Evolutionary conservation across 306 rosid species (phyloP), one percentile per base, ranked within the genome.

Genomic region (Inga oerstediana): DNA sequence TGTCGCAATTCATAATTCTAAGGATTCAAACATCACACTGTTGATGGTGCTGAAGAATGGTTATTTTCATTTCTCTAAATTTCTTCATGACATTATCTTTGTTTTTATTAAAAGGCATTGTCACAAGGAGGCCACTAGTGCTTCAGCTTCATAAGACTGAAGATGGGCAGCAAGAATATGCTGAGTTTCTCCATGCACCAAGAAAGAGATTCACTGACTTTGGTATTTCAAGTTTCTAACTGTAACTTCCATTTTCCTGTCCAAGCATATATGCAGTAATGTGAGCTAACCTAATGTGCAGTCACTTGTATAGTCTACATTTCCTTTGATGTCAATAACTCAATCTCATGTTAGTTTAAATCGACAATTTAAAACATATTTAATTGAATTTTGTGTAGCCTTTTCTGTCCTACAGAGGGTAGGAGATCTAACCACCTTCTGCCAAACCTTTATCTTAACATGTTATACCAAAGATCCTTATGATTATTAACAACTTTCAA

Each of bases 121-220:
- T 97, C 71, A 97, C 99, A 15, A 81, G 99, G 89, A 89, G 99
- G 80, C 99, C 99, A 7, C 85, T 97, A 51, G 98, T 97, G 78
- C 85, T 97, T 89, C 99, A 97, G 85, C 99, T 97, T 84, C 99
- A 97, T 79, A 91, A 94, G 88, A 89, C 88, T 10, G 98, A 89
- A 0, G 67, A 84, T 1, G 98, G 98, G 62, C 88, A 86, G 64
- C 64, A 90, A 70, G 99, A 97, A 37, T 97, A 97, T 83, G 98
- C 98, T 4, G 99, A 97, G 89, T 97, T 97, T 89, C 99, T 97
- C 85, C 99, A 97, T 86, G 79, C 92, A 27, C 97, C 98, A 2
- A 91, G 91, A 87, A 92, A 80, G 93, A 92, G 84, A 85, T 89
- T 90, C 41, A 43, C 91, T 5, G 99, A 94, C 91, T 97, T 94